A percentile compares a stretch with the other conserved stretches of the same genome.
Conservation (phyloP, 768 basidiomycete genomes). For the Sistotremastrum suecicum region DNA sequence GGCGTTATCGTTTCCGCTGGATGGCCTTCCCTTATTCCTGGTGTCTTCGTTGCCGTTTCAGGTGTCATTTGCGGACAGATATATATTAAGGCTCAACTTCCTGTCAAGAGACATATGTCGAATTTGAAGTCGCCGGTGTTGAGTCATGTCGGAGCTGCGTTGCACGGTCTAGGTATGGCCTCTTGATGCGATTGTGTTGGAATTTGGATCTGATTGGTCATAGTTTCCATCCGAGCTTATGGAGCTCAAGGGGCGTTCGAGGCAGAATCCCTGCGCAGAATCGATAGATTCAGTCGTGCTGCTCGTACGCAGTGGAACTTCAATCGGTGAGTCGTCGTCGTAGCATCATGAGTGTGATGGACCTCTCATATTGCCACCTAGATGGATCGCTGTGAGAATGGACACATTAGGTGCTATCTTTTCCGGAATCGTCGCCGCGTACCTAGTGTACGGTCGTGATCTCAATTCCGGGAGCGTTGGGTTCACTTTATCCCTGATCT, state of each 20-base stretch:
- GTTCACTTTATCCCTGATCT: slow-evolving; percentile 3
- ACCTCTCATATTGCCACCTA: background rate
- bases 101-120: slow-evolving; percentile 21
- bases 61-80: slow-evolving; percentile 19
- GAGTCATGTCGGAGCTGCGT: slow-evolving; percentile 3
- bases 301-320: slow-evolving; percentile 15
- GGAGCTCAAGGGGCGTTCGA: slow-evolving; percentile 19
- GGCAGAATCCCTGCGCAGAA: slow-evolving; percentile 13
- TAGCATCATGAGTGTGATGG: background rate
- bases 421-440: slow-evolving; percentile 11
- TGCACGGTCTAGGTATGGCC: slow-evolving; percentile 3
- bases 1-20: background rate
- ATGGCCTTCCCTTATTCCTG: slow-evolving; percentile 1
- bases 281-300: slow-evolving; percentile 17
- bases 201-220: too few relatives aligned
- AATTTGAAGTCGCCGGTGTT: slow-evolving; percentile 20
- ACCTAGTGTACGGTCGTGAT: slow-evolving; percentile 17
- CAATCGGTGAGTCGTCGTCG: slow-evolving; percentile 4
- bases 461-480: slow-evolving; percentile 5
- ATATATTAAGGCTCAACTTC: slow-evolving; percentile 24
- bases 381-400: slow-evolving; percentile 21
- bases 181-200: too few relatives aligned
- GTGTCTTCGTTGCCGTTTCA: slow-evolving; percentile 10
- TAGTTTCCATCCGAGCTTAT: slow-evolving; percentile 24
- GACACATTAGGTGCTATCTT: slow-evolving; percentile 26